A percentile compares a stretch with the other conserved stretches of the same genome.
Conservation (phyloP, 1,139 yeast genomes). For the Hansenula sp. region DNA sequence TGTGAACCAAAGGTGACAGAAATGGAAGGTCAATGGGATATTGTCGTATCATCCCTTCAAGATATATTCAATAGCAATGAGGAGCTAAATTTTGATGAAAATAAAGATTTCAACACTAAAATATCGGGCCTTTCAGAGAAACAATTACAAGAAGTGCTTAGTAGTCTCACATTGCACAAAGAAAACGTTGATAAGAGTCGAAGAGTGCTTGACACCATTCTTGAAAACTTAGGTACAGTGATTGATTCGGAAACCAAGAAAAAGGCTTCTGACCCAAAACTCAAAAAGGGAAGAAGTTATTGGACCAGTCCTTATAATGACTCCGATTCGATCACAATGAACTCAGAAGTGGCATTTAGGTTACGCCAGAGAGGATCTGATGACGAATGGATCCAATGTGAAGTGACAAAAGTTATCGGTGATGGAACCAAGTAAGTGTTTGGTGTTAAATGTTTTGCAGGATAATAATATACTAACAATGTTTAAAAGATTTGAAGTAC, state of each 20-base stretch:
- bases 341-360: conserved; percentile 87
- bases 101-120: conserved; percentile 28
- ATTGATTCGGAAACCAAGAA: conserved; percentile 20
- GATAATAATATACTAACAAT: conserved; percentile 14
- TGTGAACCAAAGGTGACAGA: background rate
- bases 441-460: no score
- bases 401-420: conserved; percentile 68
- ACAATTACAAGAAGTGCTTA: conserved; percentile 37
- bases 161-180: conserved; percentile 45
- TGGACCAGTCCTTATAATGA: conserved; percentile 47
- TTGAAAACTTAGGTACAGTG: conserved; percentile 25
- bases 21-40: conserved; percentile 60
- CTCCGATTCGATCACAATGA: conserved; percentile 55
- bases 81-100: conserved; percentile 45
- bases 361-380: conserved; percentile 63
- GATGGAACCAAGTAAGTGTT: conserved; percentile 54
- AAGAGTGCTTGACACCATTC: conserved; percentile 34
- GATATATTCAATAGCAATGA: conserved; percentile 64
- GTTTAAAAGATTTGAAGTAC: conserved; percentile 58
- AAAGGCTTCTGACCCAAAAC: conserved; percentile 17
- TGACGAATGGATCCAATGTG: conserved; percentile 96
- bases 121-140: conserved; percentile 28
- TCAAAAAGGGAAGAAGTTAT: conserved; percentile 30
- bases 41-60: conserved; percentile 59
- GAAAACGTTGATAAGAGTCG: conserved; percentile 55